Evolutionary conservation across 306 rosid genomes (phyloP), one percentile per base, ranked within the genome.

Genomic region (Vigna angularis): DNA sequence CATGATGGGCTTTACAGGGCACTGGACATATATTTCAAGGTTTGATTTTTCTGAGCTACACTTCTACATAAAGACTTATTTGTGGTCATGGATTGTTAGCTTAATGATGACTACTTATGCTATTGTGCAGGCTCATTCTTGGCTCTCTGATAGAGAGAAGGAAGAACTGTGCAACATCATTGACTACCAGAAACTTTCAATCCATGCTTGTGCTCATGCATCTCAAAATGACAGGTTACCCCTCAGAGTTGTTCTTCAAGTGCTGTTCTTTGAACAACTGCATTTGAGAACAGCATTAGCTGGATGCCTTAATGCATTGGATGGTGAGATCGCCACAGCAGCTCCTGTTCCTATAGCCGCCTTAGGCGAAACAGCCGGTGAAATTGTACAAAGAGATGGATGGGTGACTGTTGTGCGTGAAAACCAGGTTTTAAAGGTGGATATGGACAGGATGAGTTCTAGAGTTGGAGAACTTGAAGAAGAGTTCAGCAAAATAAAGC

Each of bases 151-250:
- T 52, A 87, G 70, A 28, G 97, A 91, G 72, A 89, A 87, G 87
- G 97, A 88, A 88, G 97, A 95, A 70, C 91, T 95, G 16, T 95
- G 97, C 85, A 84, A 87, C 76, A 47, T 95, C 44, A 89, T 92
- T 63, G 93, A 95, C 82, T 95, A 82, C 82, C 88, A 87, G 83
- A 95, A 87, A 70, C 91, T 95, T 66, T 95, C 98, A 6, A 87
- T 94, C 72, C 97, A 94, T 82, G 98, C 98, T 0, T 95, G 97
- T 71, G 90, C 97, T 17, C 97, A 95, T 80, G 98, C 98, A 36
- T 92, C 98, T 24, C 93, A 90, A 78, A 95, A 95, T 49, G 90
- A 91, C 52, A 89, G 97, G 83, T 67, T 95, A 74, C 98, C 98
- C 1, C 97, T 95, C 11, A 80, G 98, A 83, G 87, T 89, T 75